Base-by-base conservation (phyloP, 2,329 filamentous ascomycete species). In the Davidsoniella virescens region DNA sequence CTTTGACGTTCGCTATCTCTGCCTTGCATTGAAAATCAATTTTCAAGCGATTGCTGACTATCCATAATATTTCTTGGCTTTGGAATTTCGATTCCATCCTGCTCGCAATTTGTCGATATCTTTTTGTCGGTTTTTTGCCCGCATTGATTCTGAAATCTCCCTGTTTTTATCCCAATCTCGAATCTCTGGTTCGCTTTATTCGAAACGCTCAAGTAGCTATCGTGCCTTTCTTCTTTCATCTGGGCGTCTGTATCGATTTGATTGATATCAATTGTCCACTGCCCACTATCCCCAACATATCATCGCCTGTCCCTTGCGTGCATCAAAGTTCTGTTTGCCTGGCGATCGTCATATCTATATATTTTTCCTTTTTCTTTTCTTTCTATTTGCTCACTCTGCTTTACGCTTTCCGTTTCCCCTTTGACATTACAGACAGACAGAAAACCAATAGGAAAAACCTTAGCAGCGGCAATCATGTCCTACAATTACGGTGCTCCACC, bases 401-500 rank as follows among this genome's bases (percentile, higher is more conserved):
- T 37, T 36, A 26, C 25, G 33, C 41, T 26, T 36, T 25, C 23
- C 23, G 44, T 46, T 46, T 46, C 42, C 18, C 36, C 10, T 47
- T 37, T 39, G 9, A n/a, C 18, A n/a, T 33, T 33, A 33, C 17
- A 40, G 16, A 44, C 17, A 49, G 26, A 10, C 26, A 33, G 26
- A 33, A 33, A 33, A 33, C 26, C 26, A 10, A 33, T 12, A 33
- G 26, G 2, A 33, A 33, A 8, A 33, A 33, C 6, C 8, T 3
- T 12, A 33, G 10, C 10, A 33, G 26, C 10, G 10, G 26, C 26
- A 33, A 33, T 33, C 46, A 74, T 74, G 71, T 65, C 71, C 18
- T 75, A 75, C 64, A 70, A 67, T 49, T 75, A 75, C 64, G 71
- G 67, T n/a, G 71, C 71, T 50, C 71, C 71, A 12, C 70, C 71